Evolutionary conservation across 106 monocot species (phyloP).

Genomic region (Dioscorea zingiberensis): DNA sequence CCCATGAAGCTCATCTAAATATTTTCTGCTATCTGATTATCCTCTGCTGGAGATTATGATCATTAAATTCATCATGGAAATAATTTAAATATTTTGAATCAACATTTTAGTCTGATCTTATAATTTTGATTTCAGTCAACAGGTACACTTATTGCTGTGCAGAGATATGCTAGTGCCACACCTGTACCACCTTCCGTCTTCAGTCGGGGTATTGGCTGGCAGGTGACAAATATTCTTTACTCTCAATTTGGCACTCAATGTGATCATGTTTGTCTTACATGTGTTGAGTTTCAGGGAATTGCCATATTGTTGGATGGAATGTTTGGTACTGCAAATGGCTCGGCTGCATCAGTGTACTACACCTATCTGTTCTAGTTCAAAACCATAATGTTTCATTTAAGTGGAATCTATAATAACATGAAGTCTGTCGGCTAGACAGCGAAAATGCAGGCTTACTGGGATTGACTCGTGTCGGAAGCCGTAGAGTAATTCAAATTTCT

Average conservation of each 20-base stretch:
- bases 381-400: neutral
- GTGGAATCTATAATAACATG: neutral
- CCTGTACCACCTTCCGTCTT: conserved; percentile 78
- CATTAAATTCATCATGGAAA: too few species aligned
- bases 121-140: conserved; percentile 42
- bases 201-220: conserved; percentile 85
- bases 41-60: too few species aligned
- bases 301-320: conserved; percentile 73
- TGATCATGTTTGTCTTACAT: conserved; percentile 1
- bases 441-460: conserved; percentile 76
- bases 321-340: conserved; percentile 81
- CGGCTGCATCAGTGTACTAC: conserved; percentile 76
- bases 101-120: neutral
- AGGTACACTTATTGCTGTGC: conserved; percentile 57
- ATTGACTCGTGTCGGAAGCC: conserved; percentile 71
- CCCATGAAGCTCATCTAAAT: too few species aligned
- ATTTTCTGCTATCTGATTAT: too few species aligned
- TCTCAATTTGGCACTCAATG: neutral
- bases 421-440: conserved; percentile 18
- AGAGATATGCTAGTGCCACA: conserved; percentile 76
- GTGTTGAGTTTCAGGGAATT: conserved; percentile 49
- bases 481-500: conserved; percentile 58
- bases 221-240: conserved; percentile 24
- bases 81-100: neutral
- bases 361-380: neutral